Base-by-base conservation (phyloP, 495 filamentous ascomycete genomes). In the Xylaria palmicola region DNA sequence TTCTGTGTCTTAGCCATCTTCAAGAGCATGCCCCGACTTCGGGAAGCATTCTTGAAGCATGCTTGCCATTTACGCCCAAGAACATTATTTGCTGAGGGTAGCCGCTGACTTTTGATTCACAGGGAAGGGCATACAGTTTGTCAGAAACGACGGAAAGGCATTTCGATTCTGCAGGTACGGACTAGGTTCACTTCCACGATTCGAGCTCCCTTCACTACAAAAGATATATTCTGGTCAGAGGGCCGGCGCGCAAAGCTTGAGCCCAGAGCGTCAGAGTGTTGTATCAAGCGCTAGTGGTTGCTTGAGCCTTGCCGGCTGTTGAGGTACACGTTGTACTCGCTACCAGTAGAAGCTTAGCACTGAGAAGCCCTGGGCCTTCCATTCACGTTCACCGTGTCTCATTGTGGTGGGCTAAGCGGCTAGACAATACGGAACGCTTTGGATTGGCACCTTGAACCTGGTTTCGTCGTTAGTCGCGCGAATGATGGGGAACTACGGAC, bases 91-190 rank as follows among this genome's bases (percentile, higher is more conserved):
- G 1, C 15, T 9, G 8, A 32, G 37, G 24, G 17, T 6, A 43
- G 27, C 6, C 52, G 37, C 57, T 60, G 8, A 60, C 37, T 44
- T 17, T n/a, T n/a, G 32, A 13, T 22, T 29, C 36, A 44, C 37
- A 60, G 59, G 59, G 27, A 61, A 61, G 50, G 59, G 59, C 40
- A 61, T 61, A 30, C 49, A 54, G 40, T 79, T 79, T 51, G 75
- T 73, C 56, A 64, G 76, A 67, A 92, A 92, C 72, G 91, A 96
- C 74, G 90, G 89, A 65, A 81, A 81, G 68, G 77, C 79, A 54
- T 88, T 88, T 72, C 75, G 78, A 55, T 79, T 83, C 32, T 64
- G 52, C 43, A 53, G 59, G 59, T 61, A 48, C 50, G 29, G 20
- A 6, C 24, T 34, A 47, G 2, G 27, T 43, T 40, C 34, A 44